These are phyloP conservation scores for Lycium barbarum DNA, from an alignment of 257 asterid genomes.

Conservation along the genomic window DNA sequence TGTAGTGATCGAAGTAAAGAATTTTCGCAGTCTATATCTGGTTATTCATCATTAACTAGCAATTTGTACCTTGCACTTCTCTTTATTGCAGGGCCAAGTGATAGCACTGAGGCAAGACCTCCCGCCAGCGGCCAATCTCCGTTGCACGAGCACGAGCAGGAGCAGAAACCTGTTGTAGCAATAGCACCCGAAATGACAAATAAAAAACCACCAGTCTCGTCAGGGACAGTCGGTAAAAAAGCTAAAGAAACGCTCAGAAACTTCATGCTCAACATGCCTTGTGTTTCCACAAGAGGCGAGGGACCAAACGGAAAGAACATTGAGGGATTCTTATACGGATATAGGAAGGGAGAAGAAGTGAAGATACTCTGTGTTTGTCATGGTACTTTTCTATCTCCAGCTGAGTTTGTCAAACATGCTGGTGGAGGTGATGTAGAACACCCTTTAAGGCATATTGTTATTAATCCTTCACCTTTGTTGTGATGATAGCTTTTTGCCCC, in stretches of 20 bases:
- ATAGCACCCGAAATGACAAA: slow-evolving; percentile 6
- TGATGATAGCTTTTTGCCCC: slow-evolving; percentile 14
- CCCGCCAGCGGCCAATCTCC: slow-evolving; percentile 27
- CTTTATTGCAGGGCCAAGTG: not conserved
- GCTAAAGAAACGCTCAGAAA: slow-evolving; percentile 35
- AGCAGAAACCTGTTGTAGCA: not conserved
- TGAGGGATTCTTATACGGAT: slow-evolving; percentile 70
- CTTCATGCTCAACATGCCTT: slow-evolving; percentile 64
- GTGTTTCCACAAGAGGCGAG: slow-evolving; percentile 56
- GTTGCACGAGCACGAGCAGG: not conserved
- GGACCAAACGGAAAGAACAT: slow-evolving; percentile 57
- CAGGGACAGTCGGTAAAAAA: slow-evolving; percentile 27
- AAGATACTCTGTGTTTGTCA: slow-evolving; percentile 86
- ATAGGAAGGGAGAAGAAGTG: slow-evolving; percentile 63
- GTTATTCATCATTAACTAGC: not conserved
- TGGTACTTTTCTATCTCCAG: slow-evolving; percentile 70
- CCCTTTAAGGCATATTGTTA: slow-evolving; percentile 73
- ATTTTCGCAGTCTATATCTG: no score
- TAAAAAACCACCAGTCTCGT: slow-evolving; percentile 16
- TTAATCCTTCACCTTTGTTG: slow-evolving; percentile 56
- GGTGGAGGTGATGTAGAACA: slow-evolving; percentile 68
- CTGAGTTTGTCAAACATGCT: slow-evolving; percentile 74
- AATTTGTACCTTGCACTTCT: no score
- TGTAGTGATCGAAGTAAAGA: not conserved
- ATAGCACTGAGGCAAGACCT: not conserved